Evolutionary conservation across 202 grass and related monocot species (phyloP), one percentile per base, ranked within the genome.

Genomic region (Carex sylvatica): DNA sequence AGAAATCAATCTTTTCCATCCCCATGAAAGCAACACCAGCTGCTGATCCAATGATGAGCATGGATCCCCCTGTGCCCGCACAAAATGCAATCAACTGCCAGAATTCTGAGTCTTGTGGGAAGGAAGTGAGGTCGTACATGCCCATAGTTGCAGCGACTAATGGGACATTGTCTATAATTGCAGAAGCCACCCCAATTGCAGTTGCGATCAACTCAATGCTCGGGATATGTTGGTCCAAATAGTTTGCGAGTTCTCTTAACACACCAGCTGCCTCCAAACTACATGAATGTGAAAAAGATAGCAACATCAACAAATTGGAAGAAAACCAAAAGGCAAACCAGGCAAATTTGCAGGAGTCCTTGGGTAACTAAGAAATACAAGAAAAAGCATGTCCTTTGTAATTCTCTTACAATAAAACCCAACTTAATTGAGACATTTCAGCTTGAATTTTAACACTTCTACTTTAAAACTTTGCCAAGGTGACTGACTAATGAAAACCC

Each of bases 11-110:
- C 80, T 91, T 98, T 81, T 98, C 92, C 86, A 98, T 90, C 83
- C 92, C 95, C 95, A 98, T 98, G 81, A 94, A 98, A 70, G 92
- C 95, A 60, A 98, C 95, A 59, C 95, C 95, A 80, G 95, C 92
- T 59, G 95, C 95, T 74, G 95, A 98, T 62, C 95, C 95, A 82
- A 98, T 98, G 70, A 98, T 93, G 83, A 98, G 92, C 95, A 94
- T 98, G 18, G 95, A 98, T 54, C 95, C 95, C 16, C 95, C 95
- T 13, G 95, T 94, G 79, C 95, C 95, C 38, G 95, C 95, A 86
- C 95, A 98, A 82, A 98, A 93, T 4, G 95, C 95, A 88, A 98
- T 36, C 58, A 98, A 91, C 84, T 93, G 90, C 95, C 95, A 98
- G 73, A 98, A 98, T 26, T 94, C 90, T 0, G 95, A 94, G 83